Evolutionary conservation across 1,284 basidiomycete genomes (phyloP), one percentile per base, ranked within the genome.

Genomic region (Boletus sp.): DNA sequence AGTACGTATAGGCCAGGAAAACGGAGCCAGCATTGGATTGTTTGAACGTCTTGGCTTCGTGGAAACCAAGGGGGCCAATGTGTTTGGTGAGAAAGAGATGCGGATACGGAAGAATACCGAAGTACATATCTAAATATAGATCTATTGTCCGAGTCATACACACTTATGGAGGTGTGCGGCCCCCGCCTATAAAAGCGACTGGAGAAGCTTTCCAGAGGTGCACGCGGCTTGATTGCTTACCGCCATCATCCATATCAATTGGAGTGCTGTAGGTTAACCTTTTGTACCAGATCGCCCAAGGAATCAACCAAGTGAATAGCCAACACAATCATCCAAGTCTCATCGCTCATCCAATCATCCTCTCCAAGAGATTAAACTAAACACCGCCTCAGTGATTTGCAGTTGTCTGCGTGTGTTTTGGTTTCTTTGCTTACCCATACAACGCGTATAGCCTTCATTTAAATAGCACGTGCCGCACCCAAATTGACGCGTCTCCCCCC

Each of bases 41-140:
- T 82, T 81, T 52, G 53, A 62, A 43, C 67, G 66, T 20, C 68
- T 82, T 5, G 77, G 75, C 0, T 81, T 82, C 51, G 59, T 56
- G 5, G 66, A 72, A 17, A 70, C 69, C 6, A 75, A 73, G 41
- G 59, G 62, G 5, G 70, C 72, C 8, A 68, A 74, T 23, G 74
- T 75, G 16, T 81, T 76, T 41, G 62, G 72, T 26, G 77, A 82
- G 59, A 66, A 74, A 8, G 79, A 81, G 58, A 64, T 82, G 69
- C 54, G 65, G 1, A 44, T 54, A 17, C 29, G n/a, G 16, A 12
- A 32, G 33, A 12, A 19, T 34, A 16, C 32, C 32, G 4, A 26
- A 26, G 25, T 26, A 6, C 35, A 5, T 14, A 1, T 37, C 44
- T 26, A 48, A 27, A 51, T 40, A 47, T 48, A 44, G 41, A 37